Percentiles rank a stretch among this genome's conserved stretches.
Evolutionary conservation across 106 monocot species (phyloP).

Genomic region (Dioscorea dumetorum): DNA sequence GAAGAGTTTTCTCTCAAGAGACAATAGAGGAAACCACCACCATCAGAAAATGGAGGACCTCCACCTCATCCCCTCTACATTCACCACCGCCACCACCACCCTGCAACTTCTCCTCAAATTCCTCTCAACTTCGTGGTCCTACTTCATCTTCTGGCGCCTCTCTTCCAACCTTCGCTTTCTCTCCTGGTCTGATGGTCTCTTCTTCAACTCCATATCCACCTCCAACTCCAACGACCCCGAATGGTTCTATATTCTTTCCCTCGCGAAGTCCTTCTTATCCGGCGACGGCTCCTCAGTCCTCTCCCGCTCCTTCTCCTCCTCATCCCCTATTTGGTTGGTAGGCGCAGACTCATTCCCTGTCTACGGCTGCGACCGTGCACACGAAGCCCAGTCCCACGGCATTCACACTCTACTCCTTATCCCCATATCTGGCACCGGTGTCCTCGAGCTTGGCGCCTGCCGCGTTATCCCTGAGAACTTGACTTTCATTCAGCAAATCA

Average conservation of each 20-base stretch:
- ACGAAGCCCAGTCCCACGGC: constrained; percentile 40
- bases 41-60: too few species aligned
- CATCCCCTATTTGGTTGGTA: constrained; percentile 28
- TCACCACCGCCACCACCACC: constrained; percentile 20
- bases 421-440: constrained; percentile 24
- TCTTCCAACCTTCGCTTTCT: constrained; percentile 9
- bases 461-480: constrained; percentile 23
- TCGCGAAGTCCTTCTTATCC: constrained; percentile 23
- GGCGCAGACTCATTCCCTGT: constrained; percentile 17
- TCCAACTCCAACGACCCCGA: constrained; percentile 20
- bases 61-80: too few species aligned
- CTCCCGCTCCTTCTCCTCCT: constrained; percentile 22
- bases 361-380: constrained; percentile 27
- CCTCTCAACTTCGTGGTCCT: constrained; percentile 30
- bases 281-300: constrained; percentile 18
- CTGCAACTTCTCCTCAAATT: constrained; percentile 19
- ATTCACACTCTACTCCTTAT: constrained; percentile 37
- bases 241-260: constrained; percentile 55
- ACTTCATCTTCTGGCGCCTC: constrained; percentile 53
- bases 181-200: constrained; percentile 41
- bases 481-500: constrained; percentile 33
- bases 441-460: constrained; percentile 47
- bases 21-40: too few species aligned
- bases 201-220: constrained; percentile 21
- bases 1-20: too few species aligned